Conservation (phyloP, 2,329 filamentous ascomycete species). For the Fusarium keratoplasticum region DNA sequence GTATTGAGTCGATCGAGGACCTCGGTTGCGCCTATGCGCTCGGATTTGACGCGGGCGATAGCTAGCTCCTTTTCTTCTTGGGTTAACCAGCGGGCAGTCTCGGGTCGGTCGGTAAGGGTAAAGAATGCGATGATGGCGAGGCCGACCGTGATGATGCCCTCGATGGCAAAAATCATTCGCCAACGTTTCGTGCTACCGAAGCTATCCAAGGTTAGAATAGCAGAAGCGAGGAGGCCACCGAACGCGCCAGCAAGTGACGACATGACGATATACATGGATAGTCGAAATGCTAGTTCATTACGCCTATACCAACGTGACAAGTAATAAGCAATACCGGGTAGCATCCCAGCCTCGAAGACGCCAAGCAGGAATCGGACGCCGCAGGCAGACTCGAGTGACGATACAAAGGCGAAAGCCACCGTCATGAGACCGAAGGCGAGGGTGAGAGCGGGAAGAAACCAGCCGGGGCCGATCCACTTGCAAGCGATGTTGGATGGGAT, state of each 20-base stretch:
- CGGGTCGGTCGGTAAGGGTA: conserved; percentile 74
- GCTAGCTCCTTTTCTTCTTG: conserved; percentile 74
- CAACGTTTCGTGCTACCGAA: conserved; percentile 68
- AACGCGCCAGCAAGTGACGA: conserved; percentile 75
- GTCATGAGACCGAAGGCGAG: conserved; percentile 69
- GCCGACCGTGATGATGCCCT: conserved; percentile 38
- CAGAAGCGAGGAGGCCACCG: conserved; percentile 72
- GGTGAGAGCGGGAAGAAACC: conserved; percentile 69
- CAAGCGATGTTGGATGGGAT: conserved; percentile 72
- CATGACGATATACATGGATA: conserved; percentile 74
- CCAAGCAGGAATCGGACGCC: conserved; percentile 71
- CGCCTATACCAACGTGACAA: conserved; percentile 72
- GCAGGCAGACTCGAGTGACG: conserved; percentile 58
- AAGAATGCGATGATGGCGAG: conserved; percentile 69
- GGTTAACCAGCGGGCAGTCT: conserved; percentile 72
- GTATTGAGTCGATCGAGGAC: conserved; percentile 71
- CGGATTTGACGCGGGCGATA: conserved; percentile 68
- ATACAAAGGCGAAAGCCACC: conserved; percentile 70
- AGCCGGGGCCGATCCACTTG: conserved; percentile 74
- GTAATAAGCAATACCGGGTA: conserved; percentile 76
- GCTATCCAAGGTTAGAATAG: conserved; percentile 68
- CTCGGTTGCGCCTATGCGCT: conserved; percentile 69
- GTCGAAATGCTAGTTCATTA: conserved; percentile 70
- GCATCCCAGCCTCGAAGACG: conserved; percentile 73
- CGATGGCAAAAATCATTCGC: conserved; percentile 77